Evolutionary conservation across 148 eudicot genomes (phyloP).

Genomic region (Persicaria tinctoria): DNA sequence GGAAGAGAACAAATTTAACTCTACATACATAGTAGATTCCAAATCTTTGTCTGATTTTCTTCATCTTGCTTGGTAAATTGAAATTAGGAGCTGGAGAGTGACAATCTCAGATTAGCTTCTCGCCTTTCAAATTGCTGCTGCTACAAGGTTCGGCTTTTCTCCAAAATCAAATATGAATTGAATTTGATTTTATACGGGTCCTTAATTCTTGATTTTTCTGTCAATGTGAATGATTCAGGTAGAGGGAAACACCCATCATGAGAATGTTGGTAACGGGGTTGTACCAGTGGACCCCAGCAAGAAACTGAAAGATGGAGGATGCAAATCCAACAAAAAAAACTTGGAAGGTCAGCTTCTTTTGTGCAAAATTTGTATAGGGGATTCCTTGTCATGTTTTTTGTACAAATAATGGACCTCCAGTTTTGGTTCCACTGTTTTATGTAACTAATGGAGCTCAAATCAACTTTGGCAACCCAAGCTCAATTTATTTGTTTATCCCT

Average conservation of each 20-base stretch:
- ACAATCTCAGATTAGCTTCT: conserved; percentile 46
- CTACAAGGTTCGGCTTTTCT: conserved; percentile 35
- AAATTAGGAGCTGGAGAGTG: conserved; percentile 48
- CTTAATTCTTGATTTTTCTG: background rate
- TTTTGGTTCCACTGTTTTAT: background rate
- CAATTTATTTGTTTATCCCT: background rate
- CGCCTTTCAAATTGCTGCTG: conserved; percentile 49
- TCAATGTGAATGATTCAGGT: background rate
- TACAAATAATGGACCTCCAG: background rate
- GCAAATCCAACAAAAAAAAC: background rate
- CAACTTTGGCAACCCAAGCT: background rate
- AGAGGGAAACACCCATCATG: background rate
- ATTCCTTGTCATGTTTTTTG: background rate
- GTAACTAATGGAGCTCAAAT: background rate
- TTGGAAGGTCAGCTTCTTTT: background rate
- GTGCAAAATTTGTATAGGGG: background rate
- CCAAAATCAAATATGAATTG: background rate
- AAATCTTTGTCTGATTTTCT: background rate
- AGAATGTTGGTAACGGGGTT: background rate
- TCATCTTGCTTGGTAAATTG: background rate
- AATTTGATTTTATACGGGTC: background rate
- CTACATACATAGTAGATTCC: background rate
- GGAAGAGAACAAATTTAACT: background rate
- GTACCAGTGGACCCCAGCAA: background rate
- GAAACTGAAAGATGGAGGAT: background rate